Percentiles rank a stretch among this genome's conserved stretches.
These are phyloP conservation scores for Kurtzmaniella natalensis DNA, from an alignment of 1,139 yeast genomes.

Conservation along the genomic window DNA sequence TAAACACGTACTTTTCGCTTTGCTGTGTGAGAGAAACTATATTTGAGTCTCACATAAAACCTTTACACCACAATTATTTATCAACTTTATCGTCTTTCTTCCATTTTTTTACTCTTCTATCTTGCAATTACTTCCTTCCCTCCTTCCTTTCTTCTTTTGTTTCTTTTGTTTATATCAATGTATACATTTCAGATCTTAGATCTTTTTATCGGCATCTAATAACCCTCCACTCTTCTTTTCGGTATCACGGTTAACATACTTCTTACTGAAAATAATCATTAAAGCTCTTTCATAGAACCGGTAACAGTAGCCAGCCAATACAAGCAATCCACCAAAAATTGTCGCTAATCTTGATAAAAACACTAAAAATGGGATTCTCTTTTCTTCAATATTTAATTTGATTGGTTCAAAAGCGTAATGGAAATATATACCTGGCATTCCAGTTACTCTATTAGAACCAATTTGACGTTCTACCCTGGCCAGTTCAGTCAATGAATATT, in stretches of 20 bases:
- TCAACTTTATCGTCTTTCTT: no score
- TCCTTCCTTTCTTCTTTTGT: background rate
- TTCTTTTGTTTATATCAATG: no score
- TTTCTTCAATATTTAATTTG: conserved; percentile 62
- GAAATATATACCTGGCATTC: conserved; percentile 76
- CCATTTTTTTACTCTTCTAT: no score
- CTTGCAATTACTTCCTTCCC: background rate
- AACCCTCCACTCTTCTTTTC: conserved; percentile 45
- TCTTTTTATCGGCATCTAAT: conserved; percentile 12
- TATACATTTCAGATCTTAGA: background rate
- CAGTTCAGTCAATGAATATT: conserved; percentile 73
- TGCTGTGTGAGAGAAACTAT: no score
- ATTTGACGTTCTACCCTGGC: conserved; percentile 22
- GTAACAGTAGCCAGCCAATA: conserved; percentile 48
- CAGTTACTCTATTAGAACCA: conserved; percentile 20
- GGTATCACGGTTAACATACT: conserved; percentile 49
- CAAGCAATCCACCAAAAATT: conserved; percentile 67
- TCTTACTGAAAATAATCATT: conserved; percentile 44
- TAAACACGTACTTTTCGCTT: no score
- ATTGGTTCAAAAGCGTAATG: conserved; percentile 88
- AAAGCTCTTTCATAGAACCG: conserved; percentile 46
- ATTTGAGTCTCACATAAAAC: no score
- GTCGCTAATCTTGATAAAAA: conserved; percentile 78
- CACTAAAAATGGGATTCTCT: conserved; percentile 69
- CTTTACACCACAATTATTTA: no score